Base-by-base conservation (phyloP, 768 basidiomycete species). In the Jaapia argillacea region DNA sequence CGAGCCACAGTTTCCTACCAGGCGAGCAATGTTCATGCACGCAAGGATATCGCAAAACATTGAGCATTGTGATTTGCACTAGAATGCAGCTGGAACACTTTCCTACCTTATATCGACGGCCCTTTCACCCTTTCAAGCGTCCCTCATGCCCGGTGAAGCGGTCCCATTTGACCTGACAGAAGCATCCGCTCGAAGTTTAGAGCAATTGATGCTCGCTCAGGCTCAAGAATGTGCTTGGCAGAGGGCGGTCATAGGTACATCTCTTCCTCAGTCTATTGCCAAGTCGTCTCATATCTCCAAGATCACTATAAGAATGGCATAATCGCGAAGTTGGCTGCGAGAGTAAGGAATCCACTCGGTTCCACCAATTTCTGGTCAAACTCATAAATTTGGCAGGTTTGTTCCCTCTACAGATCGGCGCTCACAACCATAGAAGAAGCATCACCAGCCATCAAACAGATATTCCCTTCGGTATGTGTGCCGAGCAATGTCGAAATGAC, bases 201-300 rank as follows among this genome's bases (percentile, higher is more conserved):
- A 87, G 55, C 74, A 63, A 49, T 71, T 97, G 44, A 83, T 90
- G 77, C 71, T 93, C 4, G 91, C 91, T 1, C 90, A 97, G 60
- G 93, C 92, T 1, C 94, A 98, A 52, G 96, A 99, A 64, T 94
- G 89, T 56, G 89, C 81, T 33, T 98, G 93, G 93, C 92, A 94
- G 57, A 75, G 84, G 51, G 92, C 92, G 13, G 81, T 84, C 55
- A 63, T 87, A 46, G 86, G 91, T 89, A 52, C 52, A 57, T 52
- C 2, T 6, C 35, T 38, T 20, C 24, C 35, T 33, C 12, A 13
- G 12, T 25, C 14, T n/a, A 22, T 12, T 18, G 24, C 2, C 20
- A 14, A 40, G 33, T 44, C 26, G 43, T 4, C 5, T 7, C 43
- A 25, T 41, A 25, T 16, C 16, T 38, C 48, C 12, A 52, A 78